Evolutionary conservation across 2,329 filamentous ascomycete genomes (phyloP).

Genomic region (Epichloe amarillans): DNA sequence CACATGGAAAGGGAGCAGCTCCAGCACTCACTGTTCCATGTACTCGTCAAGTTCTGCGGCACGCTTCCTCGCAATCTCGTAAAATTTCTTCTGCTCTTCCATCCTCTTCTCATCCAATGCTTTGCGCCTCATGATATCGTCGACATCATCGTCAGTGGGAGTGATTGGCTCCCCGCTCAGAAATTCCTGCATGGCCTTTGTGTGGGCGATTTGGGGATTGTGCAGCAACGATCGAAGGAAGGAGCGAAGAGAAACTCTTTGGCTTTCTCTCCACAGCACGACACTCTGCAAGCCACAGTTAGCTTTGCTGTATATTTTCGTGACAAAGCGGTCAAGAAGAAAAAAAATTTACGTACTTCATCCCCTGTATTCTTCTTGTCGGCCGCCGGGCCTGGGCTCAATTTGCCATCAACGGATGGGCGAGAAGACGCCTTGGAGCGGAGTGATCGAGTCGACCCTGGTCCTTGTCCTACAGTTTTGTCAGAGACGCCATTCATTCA

Average conservation of each 20-base stretch:
- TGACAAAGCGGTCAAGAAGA: neutral
- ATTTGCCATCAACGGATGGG: slow-evolving; percentile 18
- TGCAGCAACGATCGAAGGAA: slow-evolving; percentile 79
- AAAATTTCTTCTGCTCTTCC: slow-evolving; percentile 87
- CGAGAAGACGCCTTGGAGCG: slow-evolving; percentile 18
- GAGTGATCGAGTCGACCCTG: slow-evolving; percentile 18
- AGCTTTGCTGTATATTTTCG: slow-evolving; percentile 8
- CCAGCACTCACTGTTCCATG: slow-evolving; percentile 67
- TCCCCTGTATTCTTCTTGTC: slow-evolving; percentile 10
- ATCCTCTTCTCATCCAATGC: slow-evolving; percentile 75
- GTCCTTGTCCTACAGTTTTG: neutral
- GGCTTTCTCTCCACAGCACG: slow-evolving; percentile 69
- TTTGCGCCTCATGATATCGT: slow-evolving; percentile 70
- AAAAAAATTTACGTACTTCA: slow-evolving; percentile 11
- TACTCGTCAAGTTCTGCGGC: slow-evolving; percentile 91
- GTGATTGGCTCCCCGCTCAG: slow-evolving; percentile 59
- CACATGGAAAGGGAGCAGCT: neutral
- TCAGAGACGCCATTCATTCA: neutral
- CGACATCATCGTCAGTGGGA: slow-evolving; percentile 67
- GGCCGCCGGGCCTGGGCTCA: slow-evolving; percentile 11
- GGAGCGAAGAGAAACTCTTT: slow-evolving; percentile 80
- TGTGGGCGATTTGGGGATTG: slow-evolving; percentile 71
- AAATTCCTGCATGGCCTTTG: slow-evolving; percentile 75
- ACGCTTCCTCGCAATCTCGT: slow-evolving; percentile 82
- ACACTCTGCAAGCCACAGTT: slow-evolving; percentile 30